These are phyloP conservation scores for Pichia sporocuriosa DNA, from an alignment of 805 yeast species.

Conservation along the genomic window DNA sequence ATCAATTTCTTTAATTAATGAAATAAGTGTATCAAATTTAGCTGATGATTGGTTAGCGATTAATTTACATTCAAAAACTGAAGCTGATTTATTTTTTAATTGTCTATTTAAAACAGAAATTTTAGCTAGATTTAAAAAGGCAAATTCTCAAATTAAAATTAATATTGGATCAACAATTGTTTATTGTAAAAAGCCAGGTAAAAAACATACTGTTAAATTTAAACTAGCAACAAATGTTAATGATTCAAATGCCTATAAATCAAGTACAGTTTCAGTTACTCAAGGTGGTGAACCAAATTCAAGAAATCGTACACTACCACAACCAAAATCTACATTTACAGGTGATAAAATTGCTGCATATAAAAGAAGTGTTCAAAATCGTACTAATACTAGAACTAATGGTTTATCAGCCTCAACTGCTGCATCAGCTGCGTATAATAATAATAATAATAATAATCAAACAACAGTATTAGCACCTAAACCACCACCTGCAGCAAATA, in stretches of 20 bases:
- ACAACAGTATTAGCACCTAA: neutral
- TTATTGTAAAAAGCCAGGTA: slow-evolving; percentile 89
- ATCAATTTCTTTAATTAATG: slow-evolving; percentile 51
- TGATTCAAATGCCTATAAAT: slow-evolving; percentile 72
- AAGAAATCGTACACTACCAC: slow-evolving; percentile 69
- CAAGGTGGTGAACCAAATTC: slow-evolving; percentile 73
- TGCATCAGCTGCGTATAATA: slow-evolving; percentile 29
- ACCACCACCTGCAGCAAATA: slow-evolving; percentile 10
- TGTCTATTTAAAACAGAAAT: slow-evolving; percentile 86
- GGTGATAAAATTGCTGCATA: slow-evolving; percentile 24
- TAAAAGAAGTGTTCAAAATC: slow-evolving; percentile 16
- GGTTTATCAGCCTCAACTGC: slow-evolving; percentile 25
- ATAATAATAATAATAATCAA: slow-evolving; percentile 18
- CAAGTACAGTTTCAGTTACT: slow-evolving; percentile 76
- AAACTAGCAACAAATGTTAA: slow-evolving; percentile 48
- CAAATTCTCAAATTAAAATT: slow-evolving; percentile 53
- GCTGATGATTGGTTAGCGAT: slow-evolving; percentile 94
- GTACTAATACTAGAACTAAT: neutral
- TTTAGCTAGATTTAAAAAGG: slow-evolving; percentile 60
- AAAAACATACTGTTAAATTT: slow-evolving; percentile 64
- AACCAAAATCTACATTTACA: slow-evolving; percentile 34
- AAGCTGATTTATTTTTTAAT: slow-evolving; percentile 77
- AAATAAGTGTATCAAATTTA: slow-evolving; percentile 60
- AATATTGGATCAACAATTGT: slow-evolving; percentile 64
- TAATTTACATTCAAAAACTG: slow-evolving; percentile 44